phyloP scores from a whole-genome alignment of 2,329 filamentous ascomycete species.

The Arthrinium puccinioides region DNA sequence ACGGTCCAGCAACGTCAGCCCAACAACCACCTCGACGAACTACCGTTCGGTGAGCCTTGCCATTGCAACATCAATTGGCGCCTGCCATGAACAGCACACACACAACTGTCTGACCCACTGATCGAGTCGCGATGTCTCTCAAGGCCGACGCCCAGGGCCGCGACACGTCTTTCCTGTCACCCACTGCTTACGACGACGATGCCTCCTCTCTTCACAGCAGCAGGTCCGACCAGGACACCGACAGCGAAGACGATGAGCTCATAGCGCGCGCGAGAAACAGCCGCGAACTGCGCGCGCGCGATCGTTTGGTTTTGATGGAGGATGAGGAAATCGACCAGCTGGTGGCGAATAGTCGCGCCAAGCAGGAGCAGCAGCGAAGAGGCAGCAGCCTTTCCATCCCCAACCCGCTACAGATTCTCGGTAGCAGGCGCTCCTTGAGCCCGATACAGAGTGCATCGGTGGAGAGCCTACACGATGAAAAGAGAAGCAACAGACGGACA shows the following conservation, averaged over 20 bases:
- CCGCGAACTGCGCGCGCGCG: conserved; percentile 61
- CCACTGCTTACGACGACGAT: conserved; percentile 60
- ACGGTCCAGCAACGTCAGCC: too few species aligned
- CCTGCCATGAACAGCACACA: too few species aligned
- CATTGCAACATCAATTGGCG: too few species aligned
- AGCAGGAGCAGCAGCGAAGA: conserved; percentile 39
- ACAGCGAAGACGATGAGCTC: conserved; percentile 69
- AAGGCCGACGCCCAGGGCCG: neutral
- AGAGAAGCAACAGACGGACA: conserved; percentile 39
- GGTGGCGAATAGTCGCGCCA: conserved; percentile 43
- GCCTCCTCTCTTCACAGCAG: conserved; percentile 58
- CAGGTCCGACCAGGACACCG: conserved; percentile 62
- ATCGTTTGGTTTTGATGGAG: conserved; percentile 64
- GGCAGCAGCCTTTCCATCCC: conserved; percentile 43
- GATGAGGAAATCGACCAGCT: conserved; percentile 64
- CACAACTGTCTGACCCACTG: too few species aligned
- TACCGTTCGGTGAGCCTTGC: too few species aligned
- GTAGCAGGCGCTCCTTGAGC: conserved; percentile 24
- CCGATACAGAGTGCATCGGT: conserved; percentile 37
- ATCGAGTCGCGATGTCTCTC: too few species aligned
- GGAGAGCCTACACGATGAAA: conserved; percentile 42
- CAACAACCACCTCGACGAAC: too few species aligned
- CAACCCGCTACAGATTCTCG: conserved; percentile 38
- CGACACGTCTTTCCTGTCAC: conserved; percentile 44
- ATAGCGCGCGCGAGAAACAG: conserved; percentile 60